Evolutionary conservation across 495 filamentous ascomycete species (phyloP), one percentile per base, ranked within the genome.

Genomic region (Aspergillus kassunensis): DNA sequence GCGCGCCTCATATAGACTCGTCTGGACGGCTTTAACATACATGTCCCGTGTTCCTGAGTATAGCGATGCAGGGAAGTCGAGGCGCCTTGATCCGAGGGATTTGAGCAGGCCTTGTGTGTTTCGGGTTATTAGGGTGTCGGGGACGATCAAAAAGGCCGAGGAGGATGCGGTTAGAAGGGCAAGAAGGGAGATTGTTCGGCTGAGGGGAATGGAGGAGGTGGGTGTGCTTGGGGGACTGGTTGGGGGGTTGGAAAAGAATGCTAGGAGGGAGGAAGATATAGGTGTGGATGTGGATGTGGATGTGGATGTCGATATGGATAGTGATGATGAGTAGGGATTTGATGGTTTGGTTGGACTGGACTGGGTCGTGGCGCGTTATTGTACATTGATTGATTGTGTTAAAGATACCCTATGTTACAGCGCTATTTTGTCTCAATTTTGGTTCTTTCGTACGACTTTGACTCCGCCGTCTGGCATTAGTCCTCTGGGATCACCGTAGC

Each of bases 131-230:
- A 78, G 87, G 49, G 89, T 96, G n/a, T 90, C 86, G 51, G 93
- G 93, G 18, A 98, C 95, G 9, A 95, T 98, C 59, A 82, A 82
- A 53, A 96, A 95, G 71, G 86, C 85, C 2, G 90, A 97, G 75
- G 85, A 93, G 65, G 91, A 92, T 65, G 89, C 86, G 30, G 85
- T 97, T 60, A 77, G 82, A 18, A 77, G 89, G 52, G 88, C 89
- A 34, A 82, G 83, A 57, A 73, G 76, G 43, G 80, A 87, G 60
- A 85, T 95, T 51, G 72, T 85, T 47, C 78, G 81, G 35, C 80
- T 83, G 6, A 73, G 78, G 57, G 75, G 72, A 11, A 62, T 62
- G 23, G 66, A 63, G 52, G 73, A 72, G 61, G 70, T 63, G 42
- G 71, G 60, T 1, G 64, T 73, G 4, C 67, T 78, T 55, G 62